Percentiles rank a stretch among this genome's conserved stretches.
These are phyloP conservation scores for Saksenaea vasiformis DNA, from an alignment of 371 early-diverging fungal species.

Conservation along the genomic window DNA sequence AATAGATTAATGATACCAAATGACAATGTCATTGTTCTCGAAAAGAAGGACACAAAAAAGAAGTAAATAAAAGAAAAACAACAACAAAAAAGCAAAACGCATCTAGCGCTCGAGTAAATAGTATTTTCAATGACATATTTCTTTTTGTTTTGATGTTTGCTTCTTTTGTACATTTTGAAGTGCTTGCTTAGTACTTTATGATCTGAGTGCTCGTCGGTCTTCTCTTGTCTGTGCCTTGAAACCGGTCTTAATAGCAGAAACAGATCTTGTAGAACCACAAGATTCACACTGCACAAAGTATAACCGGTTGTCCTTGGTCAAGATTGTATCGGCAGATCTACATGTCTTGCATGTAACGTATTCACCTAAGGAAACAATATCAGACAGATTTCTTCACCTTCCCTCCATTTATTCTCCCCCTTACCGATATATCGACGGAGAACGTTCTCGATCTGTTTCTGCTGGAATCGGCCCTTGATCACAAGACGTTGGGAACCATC, in stretches of 20 bases:
- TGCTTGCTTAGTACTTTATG: constrained; percentile 14
- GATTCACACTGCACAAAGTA: constrained; percentile 97
- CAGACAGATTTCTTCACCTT: neutral
- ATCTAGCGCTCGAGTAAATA: neutral
- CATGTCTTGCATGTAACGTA: constrained; percentile 99
- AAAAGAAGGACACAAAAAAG: neutral
- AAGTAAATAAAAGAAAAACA: neutral
- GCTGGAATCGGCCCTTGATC: constrained; percentile 98
- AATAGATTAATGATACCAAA: neutral
- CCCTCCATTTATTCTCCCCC: neutral
- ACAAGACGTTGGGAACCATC: constrained; percentile 91
- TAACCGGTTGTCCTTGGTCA: constrained; percentile 96
- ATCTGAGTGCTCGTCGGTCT: constrained; percentile 54
- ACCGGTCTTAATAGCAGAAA: constrained; percentile 97
- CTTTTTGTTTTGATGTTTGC: neutral
- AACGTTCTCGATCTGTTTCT: constrained; percentile 98
- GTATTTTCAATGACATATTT: neutral
- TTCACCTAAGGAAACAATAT: constrained; percentile 61
- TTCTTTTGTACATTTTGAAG: neutral
- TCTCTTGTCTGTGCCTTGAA: constrained; percentile 83
- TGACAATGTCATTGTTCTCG: too few species aligned
- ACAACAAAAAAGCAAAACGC: neutral
- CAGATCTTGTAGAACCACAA: constrained; percentile 95
- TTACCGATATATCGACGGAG: constrained; percentile 93
- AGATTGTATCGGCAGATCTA: constrained; percentile 92